Conservation (phyloP, 805 yeast genomes). For the Aciculoconidium aculeatum region DNA sequence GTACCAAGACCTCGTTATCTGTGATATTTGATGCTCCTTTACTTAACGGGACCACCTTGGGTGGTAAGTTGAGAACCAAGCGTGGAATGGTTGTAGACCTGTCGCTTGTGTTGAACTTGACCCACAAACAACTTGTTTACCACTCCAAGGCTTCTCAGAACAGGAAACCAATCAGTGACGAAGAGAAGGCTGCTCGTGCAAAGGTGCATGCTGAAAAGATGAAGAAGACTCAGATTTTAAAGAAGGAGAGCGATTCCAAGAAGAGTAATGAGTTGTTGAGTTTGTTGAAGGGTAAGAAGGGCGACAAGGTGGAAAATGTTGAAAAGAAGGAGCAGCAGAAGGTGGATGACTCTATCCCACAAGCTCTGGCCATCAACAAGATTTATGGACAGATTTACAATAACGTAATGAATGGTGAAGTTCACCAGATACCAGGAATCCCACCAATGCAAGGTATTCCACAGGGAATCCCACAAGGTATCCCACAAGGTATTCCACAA, state of each 20-base stretch:
- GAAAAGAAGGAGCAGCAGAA: conserved; percentile 7
- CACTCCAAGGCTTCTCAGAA: conserved; percentile 61
- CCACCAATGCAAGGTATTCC: conserved; percentile 7
- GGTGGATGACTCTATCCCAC: conserved; percentile 14
- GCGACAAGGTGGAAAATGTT: conserved; percentile 5
- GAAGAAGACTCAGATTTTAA: conserved; percentile 5
- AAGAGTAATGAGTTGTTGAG: conserved; percentile 27
- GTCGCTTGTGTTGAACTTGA: conserved; percentile 70
- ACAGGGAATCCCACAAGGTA: conserved; percentile 5
- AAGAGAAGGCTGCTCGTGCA: conserved; percentile 14
- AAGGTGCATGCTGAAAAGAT: conserved; percentile 4
- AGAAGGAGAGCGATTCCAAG: conserved; percentile 14
- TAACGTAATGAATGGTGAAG: conserved; percentile 36
- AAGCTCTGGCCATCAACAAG: conserved; percentile 32
- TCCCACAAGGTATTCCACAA: conserved; percentile 4
- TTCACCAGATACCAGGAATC: conserved; percentile 5
- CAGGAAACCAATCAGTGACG: conserved; percentile 22
- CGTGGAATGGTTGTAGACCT: conserved; percentile 85
- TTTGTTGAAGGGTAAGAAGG: conserved; percentile 19
- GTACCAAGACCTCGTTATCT: conserved; percentile 61
- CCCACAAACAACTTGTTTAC: conserved; percentile 68
- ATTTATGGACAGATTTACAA: conserved; percentile 40
- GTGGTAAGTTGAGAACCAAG: conserved; percentile 67
- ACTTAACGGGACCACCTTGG: conserved; percentile 75
- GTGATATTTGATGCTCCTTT: conserved; percentile 81